phyloP scores from a whole-genome alignment of 2,329 filamentous ascomycete species.

The Arthrobotrys megalospora region DNA sequence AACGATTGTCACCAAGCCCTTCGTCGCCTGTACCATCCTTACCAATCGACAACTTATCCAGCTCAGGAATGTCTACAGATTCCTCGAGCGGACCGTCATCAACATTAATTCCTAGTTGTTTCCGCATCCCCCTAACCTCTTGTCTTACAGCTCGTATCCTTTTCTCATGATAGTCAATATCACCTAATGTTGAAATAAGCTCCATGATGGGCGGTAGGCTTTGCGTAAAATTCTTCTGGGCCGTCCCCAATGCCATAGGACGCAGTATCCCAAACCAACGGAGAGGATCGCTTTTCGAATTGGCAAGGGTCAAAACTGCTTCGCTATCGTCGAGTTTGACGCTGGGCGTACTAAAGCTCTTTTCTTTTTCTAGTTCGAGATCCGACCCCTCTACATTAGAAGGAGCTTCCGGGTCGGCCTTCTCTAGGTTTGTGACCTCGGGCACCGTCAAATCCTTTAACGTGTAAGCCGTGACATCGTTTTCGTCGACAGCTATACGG shows the following conservation, averaged over 20 bases:
- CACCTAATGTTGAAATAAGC: constrained; percentile 16
- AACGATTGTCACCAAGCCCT: neutral
- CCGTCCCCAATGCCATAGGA: constrained; percentile 68
- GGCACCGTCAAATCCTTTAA: constrained; percentile 22
- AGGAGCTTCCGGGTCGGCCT: neutral
- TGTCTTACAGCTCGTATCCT: constrained; percentile 26
- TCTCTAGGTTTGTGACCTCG: neutral
- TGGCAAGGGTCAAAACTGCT: neutral
- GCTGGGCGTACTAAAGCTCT: neutral
- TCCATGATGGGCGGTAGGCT: constrained; percentile 28
- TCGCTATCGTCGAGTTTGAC: neutral
- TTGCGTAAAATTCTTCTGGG: constrained; percentile 68
- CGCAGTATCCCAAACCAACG: constrained; percentile 71
- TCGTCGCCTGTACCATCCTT: neutral
- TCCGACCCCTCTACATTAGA: neutral
- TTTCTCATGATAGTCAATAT: constrained; percentile 47
- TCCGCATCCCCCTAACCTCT: constrained; percentile 38
- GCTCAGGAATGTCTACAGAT: neutral
- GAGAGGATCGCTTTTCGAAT: constrained; percentile 67
- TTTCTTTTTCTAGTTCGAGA: neutral
- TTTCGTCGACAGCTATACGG: neutral
- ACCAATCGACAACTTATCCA: constrained; percentile 11
- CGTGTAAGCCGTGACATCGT: constrained; percentile 16
- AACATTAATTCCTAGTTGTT: constrained; percentile 33
- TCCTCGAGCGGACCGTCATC: constrained; percentile 8